Conservation (phyloP, 1,284 basidiomycete genomes). For the Irpex sp. region DNA sequence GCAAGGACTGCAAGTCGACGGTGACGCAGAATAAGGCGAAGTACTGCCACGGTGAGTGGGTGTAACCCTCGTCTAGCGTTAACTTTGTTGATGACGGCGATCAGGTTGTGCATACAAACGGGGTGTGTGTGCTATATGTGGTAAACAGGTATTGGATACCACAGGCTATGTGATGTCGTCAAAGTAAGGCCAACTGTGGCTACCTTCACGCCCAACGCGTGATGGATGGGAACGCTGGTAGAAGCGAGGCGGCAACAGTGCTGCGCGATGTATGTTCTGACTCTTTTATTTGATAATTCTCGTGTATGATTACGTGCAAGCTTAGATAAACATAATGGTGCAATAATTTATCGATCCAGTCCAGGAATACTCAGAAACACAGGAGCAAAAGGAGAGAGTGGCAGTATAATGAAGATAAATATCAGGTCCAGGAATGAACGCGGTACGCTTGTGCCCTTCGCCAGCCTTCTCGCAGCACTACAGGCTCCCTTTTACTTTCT, state of each 20-base stretch:
- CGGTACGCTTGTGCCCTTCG: too few species aligned
- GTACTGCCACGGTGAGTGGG: slow-evolving; percentile 72
- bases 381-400: too few species aligned
- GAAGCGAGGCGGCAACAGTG: neutral
- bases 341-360: too few species aligned
- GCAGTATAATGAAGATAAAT: too few species aligned
- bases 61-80: slow-evolving; percentile 1
- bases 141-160: slow-evolving; percentile 78
- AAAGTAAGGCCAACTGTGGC: slow-evolving; percentile 42
- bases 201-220: neutral
- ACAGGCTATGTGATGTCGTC: slow-evolving; percentile 78
- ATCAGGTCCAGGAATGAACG: too few species aligned
- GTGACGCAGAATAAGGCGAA: slow-evolving; percentile 81
- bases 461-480: too few species aligned
- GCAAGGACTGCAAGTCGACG: slow-evolving; percentile 78
- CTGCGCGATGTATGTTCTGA: neutral
- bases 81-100: slow-evolving; percentile 7
- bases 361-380: too few species aligned
- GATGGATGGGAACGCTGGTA: neutral
- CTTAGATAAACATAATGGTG: neutral
- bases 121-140: slow-evolving; percentile 79
- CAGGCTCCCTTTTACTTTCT: neutral
- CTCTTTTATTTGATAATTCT: neutral
- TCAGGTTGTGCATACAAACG: slow-evolving; percentile 83
- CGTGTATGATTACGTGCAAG: neutral